Base-by-base conservation (phyloP, 2,329 filamentous ascomycete species). In the Exophiala oligosperma region DNA sequence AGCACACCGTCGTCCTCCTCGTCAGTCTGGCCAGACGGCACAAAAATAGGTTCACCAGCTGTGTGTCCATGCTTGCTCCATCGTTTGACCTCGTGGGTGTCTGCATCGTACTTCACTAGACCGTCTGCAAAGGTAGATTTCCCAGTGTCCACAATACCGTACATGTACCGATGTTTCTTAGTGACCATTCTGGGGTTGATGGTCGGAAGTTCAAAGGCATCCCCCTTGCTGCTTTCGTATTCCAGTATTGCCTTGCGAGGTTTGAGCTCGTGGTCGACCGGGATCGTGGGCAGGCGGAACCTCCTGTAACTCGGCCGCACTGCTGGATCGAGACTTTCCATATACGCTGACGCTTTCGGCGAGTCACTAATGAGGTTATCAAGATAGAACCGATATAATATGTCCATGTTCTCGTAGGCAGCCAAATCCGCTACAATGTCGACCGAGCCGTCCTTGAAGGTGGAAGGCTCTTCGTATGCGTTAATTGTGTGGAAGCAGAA, bases 401-500 rank as follows among this genome's bases (percentile, higher is more conserved):
- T 77, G 57, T 90, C 85, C 0, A 82, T 73, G 52, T 83, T 87
- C 0, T 83, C 78, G 67, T 88, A 92, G 52, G 82, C 76, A 29
- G 86, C 73, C 1, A 88, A 70, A 60, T 95, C 91, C 54, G 87
- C 84, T 29, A 85, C 76, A 17, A 94, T 77, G 59, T 86, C 78
- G 4, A 74, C 73, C n/a, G 77, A 74, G 4, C 72, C 73, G 29
- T 74, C 71, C 0, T 67, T 59, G 26, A 70, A 53, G 3, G 17
- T 43, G 0, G 72, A 76, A 0, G 71, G 65, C 62, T 90, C 82
- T 67, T 93, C 89, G 70, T 86, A 94, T 0, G 89, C 83, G 65
- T 95, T 95, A 69, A 91, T 77, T 0, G 83, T 84, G 73, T 96
- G 91, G 71, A 95, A 95, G 72, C 85, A 87, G 76, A 92, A 95